Conservation (phyloP, 345 rosid genomes). For the Eutrema japonicum region DNA sequence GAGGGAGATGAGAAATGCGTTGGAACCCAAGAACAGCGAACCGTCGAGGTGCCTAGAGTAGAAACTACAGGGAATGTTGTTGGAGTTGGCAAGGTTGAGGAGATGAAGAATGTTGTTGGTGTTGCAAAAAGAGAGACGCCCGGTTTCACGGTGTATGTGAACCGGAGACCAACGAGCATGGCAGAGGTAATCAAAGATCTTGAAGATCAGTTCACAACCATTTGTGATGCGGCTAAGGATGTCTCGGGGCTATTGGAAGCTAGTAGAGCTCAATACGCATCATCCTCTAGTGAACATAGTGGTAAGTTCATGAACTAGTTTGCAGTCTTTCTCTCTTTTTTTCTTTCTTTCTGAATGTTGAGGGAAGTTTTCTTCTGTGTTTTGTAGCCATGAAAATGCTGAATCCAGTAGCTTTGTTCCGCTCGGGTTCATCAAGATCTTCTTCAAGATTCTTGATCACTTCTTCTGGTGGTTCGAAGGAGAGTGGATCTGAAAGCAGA, state of each 20-base stretch:
- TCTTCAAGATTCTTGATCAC: constrained; percentile 73
- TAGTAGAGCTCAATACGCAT: constrained; percentile 64
- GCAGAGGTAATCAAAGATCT: constrained; percentile 93
- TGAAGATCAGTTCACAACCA: constrained; percentile 69
- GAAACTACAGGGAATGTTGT: constrained; percentile 58
- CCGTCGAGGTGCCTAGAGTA: constrained; percentile 51
- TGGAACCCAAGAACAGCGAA: constrained; percentile 51
- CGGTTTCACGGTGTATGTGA: constrained; percentile 89
- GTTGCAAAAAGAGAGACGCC: constrained; percentile 62
- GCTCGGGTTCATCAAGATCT: constrained; percentile 88
- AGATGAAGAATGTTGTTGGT: constrained; percentile 50
- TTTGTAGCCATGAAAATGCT: constrained; percentile 79
- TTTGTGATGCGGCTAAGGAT: constrained; percentile 73
- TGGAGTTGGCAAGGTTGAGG: constrained; percentile 54
- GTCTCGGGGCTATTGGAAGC: constrained; percentile 84
- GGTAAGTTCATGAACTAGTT: constrained; percentile 48
- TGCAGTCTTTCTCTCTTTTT: constrained; percentile 6
- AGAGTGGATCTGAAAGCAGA: constrained; percentile 55
- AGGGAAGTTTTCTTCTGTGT: constrained; percentile 9
- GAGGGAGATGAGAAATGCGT: constrained; percentile 47
- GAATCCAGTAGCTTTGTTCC: constrained; percentile 92
- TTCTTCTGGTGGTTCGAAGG: constrained; percentile 60
- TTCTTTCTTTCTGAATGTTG: not conserved
- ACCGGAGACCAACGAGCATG: constrained; percentile 91
- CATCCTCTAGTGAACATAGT: constrained; percentile 65